These are phyloP conservation scores for Leucocoprinus sp. DNA, from an alignment of 768 basidiomycete genomes.

Conservation along the genomic window DNA sequence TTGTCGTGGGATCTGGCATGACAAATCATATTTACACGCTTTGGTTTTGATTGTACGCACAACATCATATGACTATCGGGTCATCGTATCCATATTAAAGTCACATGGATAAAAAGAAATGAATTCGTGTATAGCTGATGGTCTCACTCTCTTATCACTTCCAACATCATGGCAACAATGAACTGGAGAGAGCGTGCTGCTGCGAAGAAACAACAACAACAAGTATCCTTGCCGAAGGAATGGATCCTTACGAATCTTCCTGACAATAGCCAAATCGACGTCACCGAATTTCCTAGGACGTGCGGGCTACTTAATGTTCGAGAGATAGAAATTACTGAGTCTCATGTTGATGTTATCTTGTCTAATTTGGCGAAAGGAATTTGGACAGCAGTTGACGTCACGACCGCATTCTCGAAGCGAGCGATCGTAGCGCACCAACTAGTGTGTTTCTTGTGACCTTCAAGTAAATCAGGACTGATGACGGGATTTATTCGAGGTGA, in stretches of 20 bases:
- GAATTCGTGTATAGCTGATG: too few species aligned
- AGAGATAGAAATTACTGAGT: constrained; percentile 40
- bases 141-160: background rate
- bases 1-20: too few species aligned
- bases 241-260: constrained; percentile 49
- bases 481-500: constrained; percentile 36
- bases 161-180: constrained; percentile 18
- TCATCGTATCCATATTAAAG: too few species aligned
- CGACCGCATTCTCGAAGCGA: constrained; percentile 66
- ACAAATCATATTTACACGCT: too few species aligned
- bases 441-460: constrained; percentile 29
- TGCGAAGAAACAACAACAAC: constrained; percentile 47
- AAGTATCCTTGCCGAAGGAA: constrained; percentile 49
- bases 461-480: background rate
- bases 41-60: too few species aligned
- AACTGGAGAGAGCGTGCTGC: constrained; percentile 45
- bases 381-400: constrained; percentile 64
- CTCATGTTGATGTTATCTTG: constrained; percentile 37
- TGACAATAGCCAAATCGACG: constrained; percentile 39
- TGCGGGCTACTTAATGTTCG: constrained; percentile 48
- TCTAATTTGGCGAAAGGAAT: constrained; percentile 40
- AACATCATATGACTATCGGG: too few species aligned
- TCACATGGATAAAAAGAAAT: too few species aligned
- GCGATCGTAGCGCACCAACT: constrained; percentile 77
- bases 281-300: constrained; percentile 43